Evolutionary conservation across 2,329 filamentous ascomycete species (phyloP).

Genomic region (Aspergillus sp.): DNA sequence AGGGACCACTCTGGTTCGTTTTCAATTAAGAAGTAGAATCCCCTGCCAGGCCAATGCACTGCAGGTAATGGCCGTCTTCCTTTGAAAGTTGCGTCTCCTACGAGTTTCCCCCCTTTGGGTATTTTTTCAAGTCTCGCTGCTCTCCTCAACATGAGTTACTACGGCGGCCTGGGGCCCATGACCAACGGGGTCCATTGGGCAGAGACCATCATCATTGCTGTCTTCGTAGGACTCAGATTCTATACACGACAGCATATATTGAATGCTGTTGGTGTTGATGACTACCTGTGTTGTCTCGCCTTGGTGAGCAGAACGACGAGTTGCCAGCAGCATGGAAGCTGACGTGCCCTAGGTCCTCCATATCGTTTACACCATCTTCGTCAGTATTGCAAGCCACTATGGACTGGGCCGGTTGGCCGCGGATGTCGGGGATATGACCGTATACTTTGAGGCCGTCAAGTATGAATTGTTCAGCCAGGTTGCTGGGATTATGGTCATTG

Average conservation of each 20-base stretch:
- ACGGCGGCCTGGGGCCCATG: constrained; percentile 24
- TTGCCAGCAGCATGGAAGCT: neutral
- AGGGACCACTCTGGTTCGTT: no score
- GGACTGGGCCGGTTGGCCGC: constrained; percentile 14
- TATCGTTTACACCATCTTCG: constrained; percentile 20
- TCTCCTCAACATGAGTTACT: constrained; percentile 1
- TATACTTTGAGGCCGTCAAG: constrained; percentile 22
- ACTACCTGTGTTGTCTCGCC: constrained; percentile 11
- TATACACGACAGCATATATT: constrained; percentile 22
- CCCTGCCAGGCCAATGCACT: no score
- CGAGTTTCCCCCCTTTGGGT: no score
- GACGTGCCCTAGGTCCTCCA: constrained; percentile 14
- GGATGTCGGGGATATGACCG: constrained; percentile 16
- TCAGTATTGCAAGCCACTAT: constrained; percentile 16
- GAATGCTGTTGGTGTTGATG: constrained; percentile 20
- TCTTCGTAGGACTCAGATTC: constrained; percentile 18
- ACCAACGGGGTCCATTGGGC: constrained; percentile 23
- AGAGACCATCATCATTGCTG: constrained; percentile 15
- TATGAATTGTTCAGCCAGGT: constrained; percentile 25
- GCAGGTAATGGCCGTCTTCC: no score
- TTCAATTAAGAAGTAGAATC: no score
- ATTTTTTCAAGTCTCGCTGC: no score
- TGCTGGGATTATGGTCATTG: constrained; percentile 24
- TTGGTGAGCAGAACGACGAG: neutral
- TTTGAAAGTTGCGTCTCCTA: no score